A percentile compares a stretch with the other conserved stretches of the same genome.
These are phyloP conservation scores for Chytriomyces sp. DNA, from an alignment of 192 early-diverging fungal genomes.

Conservation along the genomic window DNA sequence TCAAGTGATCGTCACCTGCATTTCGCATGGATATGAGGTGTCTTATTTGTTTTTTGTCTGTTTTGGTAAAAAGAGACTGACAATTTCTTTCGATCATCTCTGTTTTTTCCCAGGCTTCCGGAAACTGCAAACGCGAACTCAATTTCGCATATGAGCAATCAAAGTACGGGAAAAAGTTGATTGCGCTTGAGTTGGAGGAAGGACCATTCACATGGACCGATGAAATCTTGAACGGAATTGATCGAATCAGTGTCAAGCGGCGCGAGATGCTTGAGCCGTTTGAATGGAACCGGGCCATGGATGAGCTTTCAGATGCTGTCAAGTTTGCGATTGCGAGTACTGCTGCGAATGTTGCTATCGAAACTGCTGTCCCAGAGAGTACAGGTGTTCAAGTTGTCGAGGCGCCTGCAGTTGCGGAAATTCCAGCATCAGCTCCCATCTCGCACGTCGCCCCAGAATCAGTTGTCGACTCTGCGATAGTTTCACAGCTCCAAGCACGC, in stretches of 20 bases:
- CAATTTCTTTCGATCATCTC: neutral
- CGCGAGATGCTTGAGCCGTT: neutral
- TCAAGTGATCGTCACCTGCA: conserved; percentile 37
- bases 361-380: too few species aligned
- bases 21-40: conserved; percentile 41
- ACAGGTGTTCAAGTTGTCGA: too few species aligned
- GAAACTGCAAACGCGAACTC: conserved; percentile 47
- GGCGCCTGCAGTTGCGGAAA: too few species aligned
- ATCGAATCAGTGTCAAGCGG: neutral
- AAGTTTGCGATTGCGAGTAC: neutral
- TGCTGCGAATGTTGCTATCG: neutral
- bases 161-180: conserved; percentile 31
- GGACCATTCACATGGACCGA: conserved; percentile 24
- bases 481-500: neutral
- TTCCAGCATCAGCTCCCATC: neutral
- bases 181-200: conserved; percentile 32
- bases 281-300: neutral
- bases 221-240: neutral
- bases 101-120: conserved; percentile 32
- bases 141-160: conserved; percentile 41
- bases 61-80: neutral
- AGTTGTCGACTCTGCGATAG: conserved; percentile 42
- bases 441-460: conserved; percentile 37
- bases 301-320: neutral
- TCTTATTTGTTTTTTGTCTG: neutral